A percentile compares a stretch with the other conserved stretches of the same genome.
Conservation (phyloP, 2,329 filamentous ascomycete genomes). For the Lojkania enalia region DNA sequence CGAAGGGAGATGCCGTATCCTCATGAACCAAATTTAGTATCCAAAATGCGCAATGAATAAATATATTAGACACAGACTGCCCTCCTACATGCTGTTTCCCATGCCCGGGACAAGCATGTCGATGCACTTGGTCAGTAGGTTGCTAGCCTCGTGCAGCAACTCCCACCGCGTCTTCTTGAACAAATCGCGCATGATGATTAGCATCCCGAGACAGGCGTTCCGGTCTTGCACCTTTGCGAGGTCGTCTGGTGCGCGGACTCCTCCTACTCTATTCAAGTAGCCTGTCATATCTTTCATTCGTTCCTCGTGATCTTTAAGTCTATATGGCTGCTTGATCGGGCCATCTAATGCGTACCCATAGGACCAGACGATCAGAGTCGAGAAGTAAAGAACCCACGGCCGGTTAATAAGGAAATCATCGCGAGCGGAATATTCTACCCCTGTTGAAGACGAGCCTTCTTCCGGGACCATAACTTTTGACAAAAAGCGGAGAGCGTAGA, state of each 20-base stretch:
- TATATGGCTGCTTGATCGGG: slow-evolving; percentile 59
- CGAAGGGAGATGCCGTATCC: no score
- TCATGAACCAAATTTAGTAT: no score
- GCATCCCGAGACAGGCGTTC: slow-evolving; percentile 79
- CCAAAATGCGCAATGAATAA: no score
- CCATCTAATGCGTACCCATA: slow-evolving; percentile 93
- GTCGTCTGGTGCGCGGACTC: slow-evolving; percentile 74
- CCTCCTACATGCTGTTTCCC: slow-evolving; percentile 15
- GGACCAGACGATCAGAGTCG: slow-evolving; percentile 88
- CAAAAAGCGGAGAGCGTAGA: slow-evolving; percentile 88
- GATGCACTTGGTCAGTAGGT: slow-evolving; percentile 79
- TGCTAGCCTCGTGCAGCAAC: slow-evolving; percentile 83
- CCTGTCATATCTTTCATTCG: slow-evolving; percentile 76
- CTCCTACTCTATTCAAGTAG: slow-evolving; percentile 74
- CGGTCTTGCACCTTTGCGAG: slow-evolving; percentile 73
- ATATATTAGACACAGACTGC: no score
- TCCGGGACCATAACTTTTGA: slow-evolving; percentile 76
- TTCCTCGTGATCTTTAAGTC: slow-evolving; percentile 63
- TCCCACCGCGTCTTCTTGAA: slow-evolving; percentile 90
- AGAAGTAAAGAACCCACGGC: slow-evolving; percentile 95
- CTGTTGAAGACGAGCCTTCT: slow-evolving; percentile 47
- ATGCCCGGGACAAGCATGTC: slow-evolving; percentile 54
- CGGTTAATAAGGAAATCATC: slow-evolving; percentile 89
- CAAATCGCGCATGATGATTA: slow-evolving; percentile 79
- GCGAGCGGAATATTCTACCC: slow-evolving; percentile 70